Conservation (phyloP, 768 basidiomycete genomes). For the Trametes gibbosa region DNA sequence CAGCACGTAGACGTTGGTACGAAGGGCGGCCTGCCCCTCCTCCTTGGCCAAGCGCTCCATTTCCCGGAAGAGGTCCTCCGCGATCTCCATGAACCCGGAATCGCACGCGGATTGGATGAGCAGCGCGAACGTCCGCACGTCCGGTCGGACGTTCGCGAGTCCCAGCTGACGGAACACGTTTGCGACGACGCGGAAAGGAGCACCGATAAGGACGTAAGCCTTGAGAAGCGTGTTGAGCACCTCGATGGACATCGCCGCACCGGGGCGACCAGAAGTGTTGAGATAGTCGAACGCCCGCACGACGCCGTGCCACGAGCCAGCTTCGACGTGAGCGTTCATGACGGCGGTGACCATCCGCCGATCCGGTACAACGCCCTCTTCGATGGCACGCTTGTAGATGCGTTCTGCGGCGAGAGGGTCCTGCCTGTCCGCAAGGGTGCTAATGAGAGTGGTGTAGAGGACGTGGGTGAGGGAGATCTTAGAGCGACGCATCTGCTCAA, state of each 20-base stretch:
- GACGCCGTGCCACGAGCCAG: conserved; percentile 76
- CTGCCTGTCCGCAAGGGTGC: conserved; percentile 57
- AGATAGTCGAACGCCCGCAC: conserved; percentile 69
- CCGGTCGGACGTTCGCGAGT: conserved; percentile 50
- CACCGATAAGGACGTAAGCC: conserved; percentile 77
- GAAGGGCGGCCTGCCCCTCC: conserved; percentile 36
- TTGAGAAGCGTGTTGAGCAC: conserved; percentile 79
- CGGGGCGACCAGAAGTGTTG: conserved; percentile 32
- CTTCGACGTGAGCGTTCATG: conserved; percentile 81
- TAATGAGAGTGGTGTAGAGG: conserved; percentile 66
- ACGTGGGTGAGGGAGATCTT: conserved; percentile 45
- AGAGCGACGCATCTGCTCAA: conserved; percentile 60
- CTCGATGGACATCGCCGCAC: conserved; percentile 49
- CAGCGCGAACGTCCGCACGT: conserved; percentile 64
- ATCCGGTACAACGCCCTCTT: conserved; percentile 62
- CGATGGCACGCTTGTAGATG: conserved; percentile 61
- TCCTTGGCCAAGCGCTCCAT: conserved; percentile 51
- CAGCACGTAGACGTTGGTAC: conserved; percentile 56
- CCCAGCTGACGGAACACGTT: conserved; percentile 58
- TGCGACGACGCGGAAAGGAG: conserved; percentile 66
- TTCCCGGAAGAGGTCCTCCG: conserved; percentile 62
- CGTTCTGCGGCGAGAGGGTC: conserved; percentile 66
- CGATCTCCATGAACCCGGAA: conserved; percentile 58
- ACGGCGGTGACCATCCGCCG: conserved; percentile 63
- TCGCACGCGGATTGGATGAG: conserved; percentile 83